phyloP scores from a whole-genome alignment of 345 rosid species.

The Eucalyptus marginata region DNA sequence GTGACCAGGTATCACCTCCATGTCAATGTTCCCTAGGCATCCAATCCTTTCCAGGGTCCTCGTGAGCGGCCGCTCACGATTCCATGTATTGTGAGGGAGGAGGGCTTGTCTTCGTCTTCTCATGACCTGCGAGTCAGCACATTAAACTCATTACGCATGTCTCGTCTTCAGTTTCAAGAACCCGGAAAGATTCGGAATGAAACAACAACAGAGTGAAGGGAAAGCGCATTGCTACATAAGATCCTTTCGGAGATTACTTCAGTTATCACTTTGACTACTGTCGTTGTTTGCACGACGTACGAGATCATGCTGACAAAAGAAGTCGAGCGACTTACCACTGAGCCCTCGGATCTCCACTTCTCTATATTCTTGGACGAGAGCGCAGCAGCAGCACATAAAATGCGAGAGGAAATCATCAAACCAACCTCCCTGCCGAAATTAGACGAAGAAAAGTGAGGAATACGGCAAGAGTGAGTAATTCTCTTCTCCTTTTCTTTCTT shows the following conservation, averaged over 20 bases:
- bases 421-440: constrained; percentile 61
- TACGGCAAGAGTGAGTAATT: background rate
- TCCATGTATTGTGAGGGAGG: constrained; percentile 88
- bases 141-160: background rate
- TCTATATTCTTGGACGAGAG: constrained; percentile 96
- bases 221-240: background rate
- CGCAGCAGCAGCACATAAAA: constrained; percentile 96
- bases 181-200: background rate
- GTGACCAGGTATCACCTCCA: background rate
- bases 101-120: constrained; percentile 73
- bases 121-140: constrained; percentile 37
- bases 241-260: background rate
- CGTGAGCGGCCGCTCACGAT: constrained; percentile 4
- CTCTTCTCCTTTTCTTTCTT: background rate
- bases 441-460: background rate
- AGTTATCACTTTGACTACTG: background rate
- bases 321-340: constrained; percentile 26
- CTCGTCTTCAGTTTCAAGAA: background rate
- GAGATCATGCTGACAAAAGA: background rate
- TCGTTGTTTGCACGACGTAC: background rate
- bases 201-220: background rate
- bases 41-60: background rate
- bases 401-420: constrained; percentile 94
- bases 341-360: constrained; percentile 87
- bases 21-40: background rate